Evolutionary conservation across 257 asterid genomes (phyloP).

Genomic region (Handroanthus guayacan): DNA sequence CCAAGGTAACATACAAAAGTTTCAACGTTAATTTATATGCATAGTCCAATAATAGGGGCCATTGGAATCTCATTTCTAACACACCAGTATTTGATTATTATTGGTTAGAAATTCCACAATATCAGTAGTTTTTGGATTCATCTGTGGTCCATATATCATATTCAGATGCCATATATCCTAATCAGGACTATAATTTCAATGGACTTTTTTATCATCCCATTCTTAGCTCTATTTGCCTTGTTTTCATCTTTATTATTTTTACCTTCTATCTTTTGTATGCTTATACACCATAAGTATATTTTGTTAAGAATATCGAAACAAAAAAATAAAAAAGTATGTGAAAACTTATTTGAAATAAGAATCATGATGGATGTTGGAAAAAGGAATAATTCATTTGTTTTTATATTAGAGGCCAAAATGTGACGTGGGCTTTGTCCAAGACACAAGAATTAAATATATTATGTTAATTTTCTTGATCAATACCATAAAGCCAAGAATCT

Average conservation of each 20-base stretch:
- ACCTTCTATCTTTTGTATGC: background rate
- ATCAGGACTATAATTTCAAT: constrained; percentile 32
- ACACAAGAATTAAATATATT: background rate
- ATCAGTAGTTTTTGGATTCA: background rate
- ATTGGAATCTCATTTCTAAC: background rate
- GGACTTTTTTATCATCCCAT: constrained; percentile 30
- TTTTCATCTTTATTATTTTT: constrained; percentile 19
- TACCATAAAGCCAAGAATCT: constrained; percentile 6
- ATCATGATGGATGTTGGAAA: background rate
- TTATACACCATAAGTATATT: background rate
- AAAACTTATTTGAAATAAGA: background rate
- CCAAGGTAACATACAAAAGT: constrained; percentile 25
- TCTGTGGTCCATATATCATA: constrained; percentile 44
- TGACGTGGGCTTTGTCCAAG: background rate
- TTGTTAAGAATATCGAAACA: too few relatives aligned
- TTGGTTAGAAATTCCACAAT: constrained; percentile 29
- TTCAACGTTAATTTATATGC: too few relatives aligned
- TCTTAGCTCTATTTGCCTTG: background rate
- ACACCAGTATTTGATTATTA: constrained; percentile 20
- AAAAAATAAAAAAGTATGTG: background rate
- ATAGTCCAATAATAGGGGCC: too few relatives aligned
- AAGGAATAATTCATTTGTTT: background rate
- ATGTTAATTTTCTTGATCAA: background rate
- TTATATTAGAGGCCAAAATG: background rate
- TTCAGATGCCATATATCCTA: constrained; percentile 46